These are phyloP conservation scores for Periconia sp. DNA, from an alignment of 2,329 filamentous ascomycete species.

Conservation along the genomic window DNA sequence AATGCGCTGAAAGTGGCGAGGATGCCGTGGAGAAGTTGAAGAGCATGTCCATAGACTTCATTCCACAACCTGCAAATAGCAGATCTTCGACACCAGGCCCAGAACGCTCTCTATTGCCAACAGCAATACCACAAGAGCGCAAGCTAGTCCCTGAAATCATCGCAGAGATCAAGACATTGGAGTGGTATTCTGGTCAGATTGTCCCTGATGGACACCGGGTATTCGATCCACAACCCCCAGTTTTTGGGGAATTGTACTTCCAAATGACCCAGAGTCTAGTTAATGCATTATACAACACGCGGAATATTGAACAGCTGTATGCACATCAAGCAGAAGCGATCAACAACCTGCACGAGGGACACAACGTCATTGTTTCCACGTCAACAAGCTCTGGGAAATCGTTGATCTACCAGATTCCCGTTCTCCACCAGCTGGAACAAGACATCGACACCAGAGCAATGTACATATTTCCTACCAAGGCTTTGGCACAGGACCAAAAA, in stretches of 20 bases:
- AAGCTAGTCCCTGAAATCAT: constrained; percentile 83
- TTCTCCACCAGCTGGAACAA: constrained; percentile 81
- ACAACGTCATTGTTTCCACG: constrained; percentile 88
- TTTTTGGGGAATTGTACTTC: constrained; percentile 84
- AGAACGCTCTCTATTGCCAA: constrained; percentile 57
- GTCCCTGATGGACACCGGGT: constrained; percentile 91
- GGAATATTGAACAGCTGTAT: constrained; percentile 82
- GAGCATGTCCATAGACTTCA: constrained; percentile 59
- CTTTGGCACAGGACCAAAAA: constrained; percentile 90
- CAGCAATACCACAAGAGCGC: constrained; percentile 76
- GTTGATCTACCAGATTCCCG: constrained; percentile 94
- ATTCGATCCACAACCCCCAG: constrained; percentile 79
- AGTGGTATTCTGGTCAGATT: constrained; percentile 92
- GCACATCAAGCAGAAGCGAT: constrained; percentile 93
- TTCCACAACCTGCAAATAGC: constrained; percentile 62
- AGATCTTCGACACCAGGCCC: constrained; percentile 46
- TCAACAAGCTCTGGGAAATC: constrained; percentile 97
- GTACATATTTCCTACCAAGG: constrained; percentile 98
- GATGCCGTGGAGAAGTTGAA: constrained; percentile 70
- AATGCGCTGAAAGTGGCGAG: constrained; percentile 63
- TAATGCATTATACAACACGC: constrained; percentile 94
- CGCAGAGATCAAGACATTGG: constrained; percentile 73
- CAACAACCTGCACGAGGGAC: constrained; percentile 78
- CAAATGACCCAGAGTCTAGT: constrained; percentile 85
- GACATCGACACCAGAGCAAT: constrained; percentile 79